Base-by-base conservation (phyloP, 2,329 filamentous ascomycete genomes). In the Penicillium fuscoglaucum region DNA sequence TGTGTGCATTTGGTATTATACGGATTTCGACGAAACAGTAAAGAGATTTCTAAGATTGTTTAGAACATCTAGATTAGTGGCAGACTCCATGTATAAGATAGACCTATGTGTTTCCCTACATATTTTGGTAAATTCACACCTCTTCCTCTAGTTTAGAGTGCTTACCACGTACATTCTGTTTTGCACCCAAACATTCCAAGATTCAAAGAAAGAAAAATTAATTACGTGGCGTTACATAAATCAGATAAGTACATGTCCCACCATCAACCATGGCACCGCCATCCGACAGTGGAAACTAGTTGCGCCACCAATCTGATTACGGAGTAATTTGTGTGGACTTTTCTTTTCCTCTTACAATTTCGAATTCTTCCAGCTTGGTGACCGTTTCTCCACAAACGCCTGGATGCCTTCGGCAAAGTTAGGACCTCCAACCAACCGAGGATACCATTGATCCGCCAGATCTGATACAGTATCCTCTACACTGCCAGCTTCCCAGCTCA, bases 301-400 rank as follows among this genome's bases (percentile, higher is more conserved):
- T 48, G 24, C 46, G 46, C 37, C 28, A 51, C 37, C 19, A 53
- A 57, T 57, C 55, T 57, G 49, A 53, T 57, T 57, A 54, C 39
- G 3, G 31, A 35, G 15, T 48, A 24, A 9, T 35, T 19, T 24
- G 45, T 17, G 46, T 50, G 28, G 21, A 52, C 5, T 39, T 28
- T 46, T 55, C 37, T 55, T 48, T 43, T 6, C 17, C 29, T 49
- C 26, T 62, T 53, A 75, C 57, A 75, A 57, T 57, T 73, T 74
- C 26, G 67, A 72, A 43, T 69, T 61, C 41, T 61, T 61, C 88
- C 88, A 91, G 31, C 77, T 79, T 2, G 88, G 83, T 73, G 83
- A 82, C 67, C 88, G 79, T 78, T 87, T 90, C 81, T 92, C 89
- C 26, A 89, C 86, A 78, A 92, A 93, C 61, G 88, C 89, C 74